A percentile compares a stretch with the other conserved stretches of the same genome.
phyloP scores from a whole-genome alignment of 805 yeast genomes.

The Saccharomycopsis sp. region DNA sequence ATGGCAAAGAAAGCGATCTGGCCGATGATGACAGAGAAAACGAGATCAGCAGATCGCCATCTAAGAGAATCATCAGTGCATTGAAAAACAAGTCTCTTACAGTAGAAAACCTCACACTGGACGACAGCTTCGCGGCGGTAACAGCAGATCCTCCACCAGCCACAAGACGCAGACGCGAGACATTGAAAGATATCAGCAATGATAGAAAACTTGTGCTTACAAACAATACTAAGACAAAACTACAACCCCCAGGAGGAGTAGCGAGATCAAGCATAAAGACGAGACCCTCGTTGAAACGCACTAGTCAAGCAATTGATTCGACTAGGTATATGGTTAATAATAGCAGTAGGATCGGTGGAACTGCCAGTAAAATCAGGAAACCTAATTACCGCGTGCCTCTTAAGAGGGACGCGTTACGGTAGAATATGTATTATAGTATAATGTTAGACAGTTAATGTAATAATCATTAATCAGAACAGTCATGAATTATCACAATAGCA shows the following conservation, averaged over 20 bases:
- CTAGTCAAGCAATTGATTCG: neutral
- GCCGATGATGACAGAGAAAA: neutral
- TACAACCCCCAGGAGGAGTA: neutral
- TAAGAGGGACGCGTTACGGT: neutral
- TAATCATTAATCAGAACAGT: neutral
- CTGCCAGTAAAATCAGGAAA: neutral
- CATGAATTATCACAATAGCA: too few species aligned
- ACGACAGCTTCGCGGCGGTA: too few species aligned
- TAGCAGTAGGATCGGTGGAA: neutral
- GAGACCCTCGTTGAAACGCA: neutral
- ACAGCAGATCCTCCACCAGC: too few species aligned
- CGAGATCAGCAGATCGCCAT: slow-evolving; percentile 13
- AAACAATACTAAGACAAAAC: neutral
- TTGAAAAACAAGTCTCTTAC: slow-evolving; percentile 3
- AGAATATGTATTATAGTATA: neutral
- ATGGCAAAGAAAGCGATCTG: neutral
- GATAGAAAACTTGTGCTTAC: neutral
- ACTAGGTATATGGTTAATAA: neutral
- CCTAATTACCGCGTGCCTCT: neutral
- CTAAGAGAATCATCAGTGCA: slow-evolving; percentile 12
- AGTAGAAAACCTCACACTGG: neutral
- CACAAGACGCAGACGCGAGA: neutral
- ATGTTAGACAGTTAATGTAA: neutral
- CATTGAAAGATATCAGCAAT: neutral
- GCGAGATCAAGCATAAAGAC: neutral